Evolutionary conservation across 1,284 basidiomycete species (phyloP), one percentile per base, ranked within the genome.

Genomic region (Moesziomyces sp.): DNA sequence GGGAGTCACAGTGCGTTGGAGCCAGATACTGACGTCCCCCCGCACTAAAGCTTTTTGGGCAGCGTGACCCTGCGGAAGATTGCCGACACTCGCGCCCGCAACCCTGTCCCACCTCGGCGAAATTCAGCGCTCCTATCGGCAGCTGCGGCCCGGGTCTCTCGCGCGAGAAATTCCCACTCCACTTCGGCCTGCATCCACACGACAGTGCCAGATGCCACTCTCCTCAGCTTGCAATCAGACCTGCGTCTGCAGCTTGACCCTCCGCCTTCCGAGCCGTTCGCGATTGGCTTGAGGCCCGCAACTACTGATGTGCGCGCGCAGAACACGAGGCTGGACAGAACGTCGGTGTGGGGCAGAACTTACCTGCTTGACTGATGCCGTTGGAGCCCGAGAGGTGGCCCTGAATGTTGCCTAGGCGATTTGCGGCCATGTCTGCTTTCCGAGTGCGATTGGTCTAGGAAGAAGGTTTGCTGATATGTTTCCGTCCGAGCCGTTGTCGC

Each of bases 401-500:
- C 38, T 77, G 61, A 42, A 77, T 77, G 62, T 59, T 75, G 51
- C 52, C 64, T 3, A 77, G 58, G 44, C 76, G 60, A 49, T 68
- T 57, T 6, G 73, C 60, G 10, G 73, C 73, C 73, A 75, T 75
- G 46, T 11, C 65, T 51, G 51, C 51, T 21, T 46, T 46, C 45
- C n/a, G 19, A 46, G 3, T 28, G 8, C 38, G 49, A n/a, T 19
- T 30, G 7, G 23, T 28, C 6, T 23, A 10, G 19, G 8, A 23
- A 21, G 43, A 24, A 23, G 43, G 7, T 5, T 45, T 45, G 3
- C 3, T 24, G 43, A 9, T 21, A 40, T 18, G 16, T 10, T 34
- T 8, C 30, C 30, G 30, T 34, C 30, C 30, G 30, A 34, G 30
- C 30, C 1, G 30, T 34, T 10, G 30, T 34, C 11, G 30, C 30